A percentile compares a stretch with the other conserved stretches of the same genome.
These are phyloP conservation scores for Mycotypha africana DNA, from an alignment of 371 early-diverging fungal genomes.

Conservation along the genomic window DNA sequence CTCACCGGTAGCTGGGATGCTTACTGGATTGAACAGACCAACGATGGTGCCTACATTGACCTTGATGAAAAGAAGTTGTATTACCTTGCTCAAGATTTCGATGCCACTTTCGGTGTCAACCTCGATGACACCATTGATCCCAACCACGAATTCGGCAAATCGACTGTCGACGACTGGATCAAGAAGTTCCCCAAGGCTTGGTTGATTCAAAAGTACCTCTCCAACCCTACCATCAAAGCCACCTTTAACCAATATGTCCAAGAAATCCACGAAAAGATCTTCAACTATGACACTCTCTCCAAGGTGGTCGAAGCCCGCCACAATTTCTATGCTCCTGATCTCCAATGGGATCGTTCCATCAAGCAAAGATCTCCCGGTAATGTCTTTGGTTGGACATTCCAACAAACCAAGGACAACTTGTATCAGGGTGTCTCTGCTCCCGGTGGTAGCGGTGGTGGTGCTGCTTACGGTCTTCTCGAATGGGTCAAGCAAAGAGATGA, in stretches of 20 bases:
- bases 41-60: conserved; percentile 53
- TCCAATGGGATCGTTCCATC: conserved; percentile 51
- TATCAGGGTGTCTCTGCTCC: conserved; percentile 29
- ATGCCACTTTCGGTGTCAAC: conserved; percentile 58
- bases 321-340: conserved; percentile 43
- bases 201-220: conserved; percentile 47
- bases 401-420: conserved; percentile 37
- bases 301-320: conserved; percentile 42
- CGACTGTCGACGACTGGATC: conserved; percentile 33
- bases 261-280: conserved; percentile 33
- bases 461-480: conserved; percentile 43
- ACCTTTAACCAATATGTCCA: conserved; percentile 44
- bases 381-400: conserved; percentile 44
- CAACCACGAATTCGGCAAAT: conserved; percentile 29
- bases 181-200: conserved; percentile 29
- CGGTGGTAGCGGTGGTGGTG: conserved; percentile 29
- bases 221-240: conserved; percentile 28
- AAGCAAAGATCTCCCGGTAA: conserved; percentile 53
- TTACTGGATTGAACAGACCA: conserved; percentile 53
- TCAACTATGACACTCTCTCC: conserved; percentile 44
- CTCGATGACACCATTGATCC: conserved; percentile 55
- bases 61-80: conserved; percentile 29
- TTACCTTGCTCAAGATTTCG: conserved; percentile 51
- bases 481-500: conserved; percentile 21
- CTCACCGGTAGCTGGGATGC: conserved; percentile 54